Percentiles rank a stretch among this genome's conserved stretches.
phyloP scores from a whole-genome alignment of 441 rosid species.

The Corymbia calophylla region DNA sequence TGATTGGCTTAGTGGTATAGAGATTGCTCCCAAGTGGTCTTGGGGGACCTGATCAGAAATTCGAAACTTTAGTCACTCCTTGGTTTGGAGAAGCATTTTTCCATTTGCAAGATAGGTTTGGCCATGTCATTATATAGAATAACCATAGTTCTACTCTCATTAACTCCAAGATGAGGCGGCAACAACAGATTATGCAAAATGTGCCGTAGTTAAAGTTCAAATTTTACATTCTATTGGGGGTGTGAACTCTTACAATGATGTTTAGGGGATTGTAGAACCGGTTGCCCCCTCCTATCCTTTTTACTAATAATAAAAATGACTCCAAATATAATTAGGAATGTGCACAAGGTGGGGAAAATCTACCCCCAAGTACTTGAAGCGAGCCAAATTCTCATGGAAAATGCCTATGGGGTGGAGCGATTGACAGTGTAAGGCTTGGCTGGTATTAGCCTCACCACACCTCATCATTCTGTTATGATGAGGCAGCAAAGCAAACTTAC shows the following conservation, averaged over 20 bases:
- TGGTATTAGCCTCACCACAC: background rate
- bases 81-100: background rate
- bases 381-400: background rate
- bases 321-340: background rate
- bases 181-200: fast-evolving
- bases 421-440: background rate
- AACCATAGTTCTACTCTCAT: background rate
- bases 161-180: background rate
- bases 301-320: background rate
- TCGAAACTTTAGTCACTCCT: background rate
- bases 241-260: background rate
- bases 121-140: background rate
- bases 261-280: background rate
- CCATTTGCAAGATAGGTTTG: background rate
- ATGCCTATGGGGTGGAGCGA: background rate
- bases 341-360: background rate
- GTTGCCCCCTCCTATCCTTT: background rate
- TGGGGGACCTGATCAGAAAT: background rate
- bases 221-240: background rate
- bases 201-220: fast-evolving
- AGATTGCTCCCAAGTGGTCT: background rate
- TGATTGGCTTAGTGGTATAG: no score
- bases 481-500: fast-evolving
- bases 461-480: background rate
- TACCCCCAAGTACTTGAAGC: background rate